Evolutionary conservation across 345 rosid species (phyloP).

Genomic region (Clausena lansium): DNA sequence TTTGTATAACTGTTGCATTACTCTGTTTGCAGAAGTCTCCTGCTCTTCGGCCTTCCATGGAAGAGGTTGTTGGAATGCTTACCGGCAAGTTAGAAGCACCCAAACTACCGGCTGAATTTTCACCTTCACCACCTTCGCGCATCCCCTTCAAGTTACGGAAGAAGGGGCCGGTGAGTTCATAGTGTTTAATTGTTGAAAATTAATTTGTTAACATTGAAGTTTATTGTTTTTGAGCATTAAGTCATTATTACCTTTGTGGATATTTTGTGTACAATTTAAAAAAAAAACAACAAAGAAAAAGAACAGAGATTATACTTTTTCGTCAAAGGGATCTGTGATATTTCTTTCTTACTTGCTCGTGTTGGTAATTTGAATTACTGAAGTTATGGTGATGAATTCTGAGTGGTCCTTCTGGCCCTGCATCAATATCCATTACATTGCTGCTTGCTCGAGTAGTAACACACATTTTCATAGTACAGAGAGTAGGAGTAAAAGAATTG

Average conservation of each 20-base stretch:
- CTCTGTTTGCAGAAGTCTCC: conserved; percentile 88
- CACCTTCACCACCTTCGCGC: conserved; percentile 75
- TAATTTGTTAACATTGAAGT: not conserved
- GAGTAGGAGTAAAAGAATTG: not conserved
- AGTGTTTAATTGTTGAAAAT: not conserved
- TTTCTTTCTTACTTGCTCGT: conserved; percentile 8
- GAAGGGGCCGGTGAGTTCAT: conserved; percentile 35
- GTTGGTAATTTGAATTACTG: not conserved
- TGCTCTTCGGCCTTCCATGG: conserved; percentile 65
- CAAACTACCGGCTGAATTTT: conserved; percentile 68
- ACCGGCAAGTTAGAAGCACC: conserved; percentile 55
- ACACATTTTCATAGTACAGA: not conserved
- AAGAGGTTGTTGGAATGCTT: conserved; percentile 77
- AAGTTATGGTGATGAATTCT: not conserved
- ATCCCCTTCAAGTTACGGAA: conserved; percentile 52
- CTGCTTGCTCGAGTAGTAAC: not conserved
- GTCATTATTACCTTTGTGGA: conserved; percentile 14
- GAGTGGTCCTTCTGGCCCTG: not conserved
- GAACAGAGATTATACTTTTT: not conserved
- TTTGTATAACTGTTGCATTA: conserved; percentile 78
- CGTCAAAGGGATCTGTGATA: conserved; percentile 19
- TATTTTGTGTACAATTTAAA: conserved; percentile 28
- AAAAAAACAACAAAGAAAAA: too few species aligned
- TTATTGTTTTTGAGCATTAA: conserved; percentile 12
- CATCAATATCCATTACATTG: not conserved